Conservation (phyloP, 331 rosid genomes). For the Saraca asoca region DNA sequence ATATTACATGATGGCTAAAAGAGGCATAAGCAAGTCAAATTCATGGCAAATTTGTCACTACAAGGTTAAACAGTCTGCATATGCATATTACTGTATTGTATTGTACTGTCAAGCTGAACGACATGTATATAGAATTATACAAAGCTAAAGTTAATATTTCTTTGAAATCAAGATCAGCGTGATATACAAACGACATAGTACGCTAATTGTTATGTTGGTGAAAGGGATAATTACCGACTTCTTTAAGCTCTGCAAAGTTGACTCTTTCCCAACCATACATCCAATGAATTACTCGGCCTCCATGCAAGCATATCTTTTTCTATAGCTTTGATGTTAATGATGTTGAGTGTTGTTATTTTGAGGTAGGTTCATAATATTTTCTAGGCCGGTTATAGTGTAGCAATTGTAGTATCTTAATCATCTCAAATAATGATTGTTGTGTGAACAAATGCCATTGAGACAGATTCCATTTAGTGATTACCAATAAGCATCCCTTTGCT, state of each 20-base stretch:
- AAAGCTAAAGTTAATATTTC: not conserved
- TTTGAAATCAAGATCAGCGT: conserved; percentile 18
- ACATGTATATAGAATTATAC: not conserved
- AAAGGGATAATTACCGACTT: conserved; percentile 6
- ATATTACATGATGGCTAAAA: too few species aligned
- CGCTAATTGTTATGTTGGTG: conserved; percentile 11
- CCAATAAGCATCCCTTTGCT: not conserved
- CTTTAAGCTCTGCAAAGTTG: conserved; percentile 11
- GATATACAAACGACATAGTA: conserved; percentile 13
- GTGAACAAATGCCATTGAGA: conserved; percentile 13
- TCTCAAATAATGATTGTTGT: conserved; percentile 24
- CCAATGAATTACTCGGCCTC: not conserved
- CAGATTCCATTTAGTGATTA: conserved; percentile 19
- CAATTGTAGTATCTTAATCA: conserved; percentile 17
- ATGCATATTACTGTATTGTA: not conserved
- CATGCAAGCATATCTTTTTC: conserved; percentile 11
- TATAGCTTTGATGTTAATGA: not conserved
- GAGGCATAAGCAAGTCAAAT: not conserved
- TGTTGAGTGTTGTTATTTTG: not conserved
- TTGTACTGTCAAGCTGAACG: conserved; percentile 13
- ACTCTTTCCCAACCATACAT: conserved; percentile 16
- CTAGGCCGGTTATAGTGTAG: not conserved
- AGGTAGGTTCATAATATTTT: not conserved
- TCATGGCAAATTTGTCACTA: not conserved
- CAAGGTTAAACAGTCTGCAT: not conserved